These are phyloP conservation scores for Scenedesmus sp. DNA, from an alignment of 163 green algal genomes.

Conservation along the genomic window DNA sequence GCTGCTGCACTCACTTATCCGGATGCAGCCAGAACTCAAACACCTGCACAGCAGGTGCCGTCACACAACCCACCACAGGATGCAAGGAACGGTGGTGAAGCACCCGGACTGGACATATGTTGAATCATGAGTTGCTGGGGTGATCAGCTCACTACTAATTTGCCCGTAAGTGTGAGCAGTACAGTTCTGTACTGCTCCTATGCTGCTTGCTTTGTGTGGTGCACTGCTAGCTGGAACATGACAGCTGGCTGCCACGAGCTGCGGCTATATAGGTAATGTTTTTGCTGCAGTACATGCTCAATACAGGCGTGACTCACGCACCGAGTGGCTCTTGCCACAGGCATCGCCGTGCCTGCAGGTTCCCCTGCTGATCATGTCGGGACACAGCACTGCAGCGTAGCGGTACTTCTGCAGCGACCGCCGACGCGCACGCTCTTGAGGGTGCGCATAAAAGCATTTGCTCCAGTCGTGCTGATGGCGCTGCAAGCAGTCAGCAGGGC, in stretches of 20 bases:
- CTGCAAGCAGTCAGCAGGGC: background rate
- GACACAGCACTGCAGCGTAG: background rate
- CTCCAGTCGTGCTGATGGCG: background rate
- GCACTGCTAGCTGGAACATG: background rate
- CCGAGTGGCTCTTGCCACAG: background rate
- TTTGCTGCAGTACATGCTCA: no score
- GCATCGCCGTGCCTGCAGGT: background rate
- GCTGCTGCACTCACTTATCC: background rate
- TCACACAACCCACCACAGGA: no score
- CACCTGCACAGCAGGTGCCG: background rate
- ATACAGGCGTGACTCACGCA: background rate
- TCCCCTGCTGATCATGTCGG: background rate
- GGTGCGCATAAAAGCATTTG: background rate
- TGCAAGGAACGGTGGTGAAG: no score
- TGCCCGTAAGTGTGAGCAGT: no score
- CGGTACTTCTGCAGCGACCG: background rate
- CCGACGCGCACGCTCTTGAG: background rate
- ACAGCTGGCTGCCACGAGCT: no score
- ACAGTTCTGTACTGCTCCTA: background rate
- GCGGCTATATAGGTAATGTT: no score
- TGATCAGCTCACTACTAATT: no score
- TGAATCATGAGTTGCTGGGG: no score
- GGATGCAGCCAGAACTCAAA: background rate
- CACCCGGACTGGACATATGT: no score
- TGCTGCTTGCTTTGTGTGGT: no score